Percentiles rank a stretch among this genome's conserved stretches.
phyloP scores from a whole-genome alignment of 2,329 filamentous ascomycete genomes.

The Beauveria sp. region DNA sequence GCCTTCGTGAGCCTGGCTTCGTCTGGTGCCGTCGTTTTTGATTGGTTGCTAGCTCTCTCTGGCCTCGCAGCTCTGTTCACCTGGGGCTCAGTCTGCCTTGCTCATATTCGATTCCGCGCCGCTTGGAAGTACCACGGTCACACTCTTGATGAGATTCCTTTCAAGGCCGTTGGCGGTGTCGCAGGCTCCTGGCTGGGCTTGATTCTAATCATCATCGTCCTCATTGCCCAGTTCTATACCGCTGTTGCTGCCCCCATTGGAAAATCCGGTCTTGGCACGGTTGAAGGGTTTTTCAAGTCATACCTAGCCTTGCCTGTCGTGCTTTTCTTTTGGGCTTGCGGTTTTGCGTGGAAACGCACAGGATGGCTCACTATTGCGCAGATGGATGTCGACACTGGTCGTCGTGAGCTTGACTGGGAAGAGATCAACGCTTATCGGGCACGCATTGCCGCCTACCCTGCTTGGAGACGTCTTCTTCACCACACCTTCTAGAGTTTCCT shows the following conservation, averaged over 20 bases:
- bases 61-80: constrained; percentile 57
- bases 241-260: constrained; percentile 37
- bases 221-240: constrained; percentile 45
- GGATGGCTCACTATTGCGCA: constrained; percentile 50
- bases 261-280: constrained; percentile 26
- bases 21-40: constrained; percentile 45
- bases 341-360: constrained; percentile 58
- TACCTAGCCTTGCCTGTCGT: constrained; percentile 48
- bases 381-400: constrained; percentile 61
- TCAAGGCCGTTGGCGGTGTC: constrained; percentile 51
- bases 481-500: constrained; percentile 24
- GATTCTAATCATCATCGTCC: constrained; percentile 43
- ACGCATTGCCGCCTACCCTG: constrained; percentile 39
- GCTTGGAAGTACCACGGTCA: constrained; percentile 54
- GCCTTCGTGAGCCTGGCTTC: constrained; percentile 39
- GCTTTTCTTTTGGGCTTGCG: constrained; percentile 44
- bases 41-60: constrained; percentile 58
- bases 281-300: constrained; percentile 45
- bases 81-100: constrained; percentile 58
- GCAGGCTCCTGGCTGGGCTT: constrained; percentile 57
- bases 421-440: constrained; percentile 47
- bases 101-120: constrained; percentile 38
- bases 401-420: constrained; percentile 58
- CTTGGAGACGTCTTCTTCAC: constrained; percentile 33
- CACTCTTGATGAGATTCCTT: constrained; percentile 57